A percentile compares a stretch with the other conserved stretches of the same genome.
These are phyloP conservation scores for Aspergillus sp. DNA, from an alignment of 2,329 filamentous ascomycete species.

Conservation along the genomic window DNA sequence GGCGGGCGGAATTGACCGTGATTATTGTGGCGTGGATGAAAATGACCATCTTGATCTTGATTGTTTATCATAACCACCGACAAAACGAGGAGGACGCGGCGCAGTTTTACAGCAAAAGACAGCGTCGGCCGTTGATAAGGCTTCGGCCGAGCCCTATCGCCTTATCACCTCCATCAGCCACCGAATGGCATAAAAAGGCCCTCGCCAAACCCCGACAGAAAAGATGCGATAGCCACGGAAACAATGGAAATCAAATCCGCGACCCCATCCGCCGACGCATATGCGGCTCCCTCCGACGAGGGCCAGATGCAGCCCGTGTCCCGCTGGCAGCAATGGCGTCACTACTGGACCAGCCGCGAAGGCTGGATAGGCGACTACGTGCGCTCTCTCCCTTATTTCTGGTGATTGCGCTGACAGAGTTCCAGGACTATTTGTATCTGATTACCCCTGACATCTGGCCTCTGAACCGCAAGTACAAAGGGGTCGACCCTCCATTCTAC, in stretches of 20 bases:
- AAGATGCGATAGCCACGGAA: not conserved
- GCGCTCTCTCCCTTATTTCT: not conserved
- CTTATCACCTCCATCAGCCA: not conserved
- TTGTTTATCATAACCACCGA: not conserved
- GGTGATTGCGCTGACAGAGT: conserved; percentile 3
- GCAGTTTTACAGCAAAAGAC: not conserved
- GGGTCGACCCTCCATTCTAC: conserved; percentile 73
- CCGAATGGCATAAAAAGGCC: not conserved
- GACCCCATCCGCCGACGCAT: not conserved
- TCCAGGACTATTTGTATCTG: conserved; percentile 57
- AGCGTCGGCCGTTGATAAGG: not conserved
- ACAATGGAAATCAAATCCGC: conserved; percentile 13
- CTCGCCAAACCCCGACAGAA: not conserved
- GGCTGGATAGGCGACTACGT: conserved; percentile 57
- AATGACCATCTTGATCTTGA: conserved; percentile 36
- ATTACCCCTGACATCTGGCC: conserved; percentile 60
- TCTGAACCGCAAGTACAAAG: conserved; percentile 51
- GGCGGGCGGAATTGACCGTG: conserved; percentile 52
- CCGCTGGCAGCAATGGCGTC: conserved; percentile 28
- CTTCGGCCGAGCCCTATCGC: not conserved
- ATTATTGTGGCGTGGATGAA: conserved; percentile 58
- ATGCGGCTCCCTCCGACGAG: conserved; percentile 6
- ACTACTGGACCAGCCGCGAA: conserved; percentile 36
- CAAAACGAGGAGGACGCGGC: not conserved
- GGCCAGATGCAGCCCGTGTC: conserved; percentile 8